These are phyloP conservation scores for Trichoderma sp. DNA, from an alignment of 2,329 filamentous ascomycete species.

Conservation along the genomic window DNA sequence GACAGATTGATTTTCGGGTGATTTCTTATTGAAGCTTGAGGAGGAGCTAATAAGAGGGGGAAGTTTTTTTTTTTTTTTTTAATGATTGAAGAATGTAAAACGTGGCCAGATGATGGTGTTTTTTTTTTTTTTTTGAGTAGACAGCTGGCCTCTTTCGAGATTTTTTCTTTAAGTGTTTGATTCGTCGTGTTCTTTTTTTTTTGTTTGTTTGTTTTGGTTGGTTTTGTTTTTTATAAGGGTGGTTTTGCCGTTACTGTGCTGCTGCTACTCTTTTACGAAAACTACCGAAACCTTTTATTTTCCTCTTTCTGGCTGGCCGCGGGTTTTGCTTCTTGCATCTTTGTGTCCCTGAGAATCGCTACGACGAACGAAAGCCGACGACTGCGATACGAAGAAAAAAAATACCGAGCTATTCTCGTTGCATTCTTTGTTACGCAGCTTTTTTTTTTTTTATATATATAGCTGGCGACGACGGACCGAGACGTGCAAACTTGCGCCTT, in stretches of 20 bases:
- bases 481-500: background rate
- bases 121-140: too few species aligned
- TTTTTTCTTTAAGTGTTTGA: background rate
- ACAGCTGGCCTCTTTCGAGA: constrained; percentile 9
- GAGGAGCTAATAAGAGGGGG: background rate
- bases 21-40: background rate
- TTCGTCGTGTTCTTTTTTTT: background rate
- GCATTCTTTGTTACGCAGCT: too few species aligned
- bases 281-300: background rate
- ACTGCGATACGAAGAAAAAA: background rate
- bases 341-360: background rate
- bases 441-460: background rate
- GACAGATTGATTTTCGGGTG: background rate
- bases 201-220: background rate
- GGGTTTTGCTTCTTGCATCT: background rate
- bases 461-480: background rate
- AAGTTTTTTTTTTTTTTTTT: too few species aligned
- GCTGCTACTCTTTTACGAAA: background rate
- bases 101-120: background rate
- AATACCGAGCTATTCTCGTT: background rate
- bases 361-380: background rate
- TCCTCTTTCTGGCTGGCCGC: too few species aligned
- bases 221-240: too few species aligned
- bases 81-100: too few species aligned
- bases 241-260: too few species aligned